Base-by-base conservation (phyloP, 2,329 filamentous ascomycete genomes). In the Ilyonectria destructans region DNA sequence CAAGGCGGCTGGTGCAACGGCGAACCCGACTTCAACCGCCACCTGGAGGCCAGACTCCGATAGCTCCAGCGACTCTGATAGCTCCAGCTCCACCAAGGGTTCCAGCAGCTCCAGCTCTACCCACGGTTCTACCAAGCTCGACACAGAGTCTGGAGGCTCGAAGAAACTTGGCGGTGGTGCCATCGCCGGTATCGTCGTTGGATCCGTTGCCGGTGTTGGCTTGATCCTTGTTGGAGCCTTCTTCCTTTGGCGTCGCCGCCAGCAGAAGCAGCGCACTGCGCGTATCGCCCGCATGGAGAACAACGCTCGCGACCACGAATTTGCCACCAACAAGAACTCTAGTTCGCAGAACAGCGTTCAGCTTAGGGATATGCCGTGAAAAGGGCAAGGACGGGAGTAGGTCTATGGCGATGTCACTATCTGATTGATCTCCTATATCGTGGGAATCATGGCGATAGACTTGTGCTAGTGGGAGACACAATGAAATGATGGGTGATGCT, bases 181-280 rank as follows among this genome's bases (percentile, higher is more conserved):
- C 12, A 54, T 54, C 75, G 93, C 92, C 3, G 93, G 92, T 1
- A 90, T 93, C 69, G 91, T 92, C 7, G 84, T 95, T 69, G 93
- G 93, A 35, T 87, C 90, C 3, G 79, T 95, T 21, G 82, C 88
- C 12, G 92, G 89, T 56, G 86, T 89, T 6, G 85, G 85, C 1
- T 79, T 93, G 13, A 77, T 95, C 9, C 84, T 86, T 19, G 88
- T 84, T 3, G 82, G 91, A 6, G 82, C 90, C 43, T 87, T 92
- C 74, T 80, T 91, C 46, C 87, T 92, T 72, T 79, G 78, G 72
- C 70, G 79, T 17, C 73, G 77, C 31, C 80, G 72, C 71, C 74
- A 76, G 63, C 74, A 77, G 71, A 69, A 70, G 8, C 58, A 21
- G n/a, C 51, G 51, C 10, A 54, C 51, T 15, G 51, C 49, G 57